Evolutionary conservation across 768 basidiomycete species (phyloP), one percentile per base, ranked within the genome.

Genomic region (Bullera alba): DNA sequence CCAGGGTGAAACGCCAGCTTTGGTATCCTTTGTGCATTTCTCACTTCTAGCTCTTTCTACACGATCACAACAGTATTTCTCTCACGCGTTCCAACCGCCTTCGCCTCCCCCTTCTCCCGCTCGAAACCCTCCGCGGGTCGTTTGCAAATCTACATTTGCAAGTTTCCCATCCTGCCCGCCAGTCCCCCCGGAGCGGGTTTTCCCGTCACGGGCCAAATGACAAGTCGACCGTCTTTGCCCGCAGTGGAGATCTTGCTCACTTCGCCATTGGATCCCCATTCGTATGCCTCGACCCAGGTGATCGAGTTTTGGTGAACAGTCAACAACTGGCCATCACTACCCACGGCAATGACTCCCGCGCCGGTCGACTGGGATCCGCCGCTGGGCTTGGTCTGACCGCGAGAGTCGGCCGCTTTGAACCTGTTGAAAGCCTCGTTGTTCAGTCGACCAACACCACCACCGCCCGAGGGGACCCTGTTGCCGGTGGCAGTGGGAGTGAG

Each of bases 231-330:
- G 74, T 97, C 95, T 28, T 92, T 87, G 1, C 92, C 95, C 15
- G 83, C 84, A 17, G 92, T 95, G 70, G 86, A 90, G 54, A 99
- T 84, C 63, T 80, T 80, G 41, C 74, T 76, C 4, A 96, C 83
- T 1, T 75, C 74, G 0, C 81, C 83, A 12, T 76, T 78, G 2
- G 63, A 57, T 1, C 75, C 76, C 56, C 73, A 74, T 54, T 84
- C 84, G 64, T 86, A 95, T 23, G 86, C 76, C 50, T 90, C 76
- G 34, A 97, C 78, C 59, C 79, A 84, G n/a, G 90, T 96, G 74
- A 99, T 95, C 30, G 92, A 95, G 76, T 99, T 99, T 79, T 97
- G 95, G 69, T 97, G 95, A 43, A 95, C 79, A 14, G 95, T 97
- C 64, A 80, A 75, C 45, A 93, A 74, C 68, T 92, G 87, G 2